A percentile compares a stretch with the other conserved stretches of the same genome.
These are phyloP conservation scores for Phyllostachys edulis DNA, from an alignment of 176 grass and related monocot species.

Conservation along the genomic window DNA sequence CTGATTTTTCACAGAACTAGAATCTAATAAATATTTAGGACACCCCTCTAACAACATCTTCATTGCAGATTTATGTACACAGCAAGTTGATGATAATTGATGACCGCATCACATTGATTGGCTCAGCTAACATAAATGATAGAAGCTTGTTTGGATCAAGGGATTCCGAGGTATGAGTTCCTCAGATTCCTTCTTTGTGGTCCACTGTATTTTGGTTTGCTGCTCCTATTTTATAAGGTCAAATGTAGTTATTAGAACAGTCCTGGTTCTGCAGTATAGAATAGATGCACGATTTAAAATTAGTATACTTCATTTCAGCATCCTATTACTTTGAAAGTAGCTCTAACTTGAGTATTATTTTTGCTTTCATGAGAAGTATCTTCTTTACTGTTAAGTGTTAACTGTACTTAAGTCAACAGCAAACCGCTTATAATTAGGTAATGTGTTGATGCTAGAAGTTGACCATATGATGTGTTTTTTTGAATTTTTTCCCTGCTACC, in stretches of 20 bases:
- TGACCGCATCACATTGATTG: slow-evolving; percentile 90
- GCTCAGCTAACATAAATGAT: slow-evolving; percentile 98
- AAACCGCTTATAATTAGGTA: neutral
- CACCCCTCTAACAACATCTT: slow-evolving; percentile 13
- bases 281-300: neutral
- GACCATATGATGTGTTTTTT: neutral
- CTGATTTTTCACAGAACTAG: neutral
- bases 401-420: slow-evolving; percentile 9
- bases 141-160: slow-evolving; percentile 98
- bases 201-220: slow-evolving; percentile 5
- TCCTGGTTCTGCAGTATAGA: slow-evolving; percentile 6
- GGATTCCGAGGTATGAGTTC: slow-evolving; percentile 87
- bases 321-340: slow-evolving; percentile 4
- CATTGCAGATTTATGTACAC: slow-evolving; percentile 88
- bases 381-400: slow-evolving; percentile 22
- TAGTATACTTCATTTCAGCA: slow-evolving; percentile 5
- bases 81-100: slow-evolving; percentile 99
- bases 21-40: slow-evolving; percentile 22
- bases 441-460: slow-evolving; percentile 1
- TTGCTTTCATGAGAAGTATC: neutral
- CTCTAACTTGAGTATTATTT: neutral
- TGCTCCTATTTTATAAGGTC: neutral
- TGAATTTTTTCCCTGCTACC: neutral
- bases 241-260: neutral
- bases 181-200: neutral